Evolutionary conservation across 2,329 filamentous ascomycete genomes (phyloP).

Genomic region (Hypoxylon sp.): DNA sequence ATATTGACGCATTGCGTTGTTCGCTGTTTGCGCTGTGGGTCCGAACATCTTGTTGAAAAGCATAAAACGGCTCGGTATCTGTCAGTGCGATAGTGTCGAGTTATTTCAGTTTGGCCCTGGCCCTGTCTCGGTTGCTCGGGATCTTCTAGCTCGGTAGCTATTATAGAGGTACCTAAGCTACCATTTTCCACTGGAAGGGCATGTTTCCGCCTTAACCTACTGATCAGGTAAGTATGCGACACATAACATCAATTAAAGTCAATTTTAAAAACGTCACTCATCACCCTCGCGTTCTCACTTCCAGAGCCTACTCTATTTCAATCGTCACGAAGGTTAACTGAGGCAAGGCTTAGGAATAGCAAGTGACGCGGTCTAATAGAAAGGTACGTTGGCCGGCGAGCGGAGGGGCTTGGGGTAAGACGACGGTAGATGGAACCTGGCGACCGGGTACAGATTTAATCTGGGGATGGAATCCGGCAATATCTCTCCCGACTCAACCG

Average conservation of each 20-base stretch:
- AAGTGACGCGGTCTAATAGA: slow-evolving; percentile 5
- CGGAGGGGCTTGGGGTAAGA: not conserved
- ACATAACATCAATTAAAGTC: not conserved
- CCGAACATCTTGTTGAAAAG: slow-evolving; percentile 1
- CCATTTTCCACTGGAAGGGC: slow-evolving; percentile 3
- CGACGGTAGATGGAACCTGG: slow-evolving; percentile 9
- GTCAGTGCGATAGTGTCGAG: slow-evolving; percentile 6
- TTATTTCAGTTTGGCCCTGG: slow-evolving; percentile 12
- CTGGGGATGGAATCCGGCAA: slow-evolving; percentile 26
- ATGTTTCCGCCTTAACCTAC: slow-evolving; percentile 1
- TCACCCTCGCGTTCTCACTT: not conserved
- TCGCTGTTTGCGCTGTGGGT: slow-evolving; percentile 6
- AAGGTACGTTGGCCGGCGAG: not conserved
- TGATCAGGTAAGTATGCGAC: slow-evolving; percentile 1
- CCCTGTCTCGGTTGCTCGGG: slow-evolving; percentile 31
- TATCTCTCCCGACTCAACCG: slow-evolving; percentile 21
- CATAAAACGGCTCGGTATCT: slow-evolving; percentile 24
- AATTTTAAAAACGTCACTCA: not conserved
- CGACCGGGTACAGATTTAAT: slow-evolving; percentile 24
- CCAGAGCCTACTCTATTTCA: not conserved
- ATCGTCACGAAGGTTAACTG: not conserved
- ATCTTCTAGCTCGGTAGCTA: slow-evolving; percentile 31
- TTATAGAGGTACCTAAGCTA: slow-evolving; percentile 14
- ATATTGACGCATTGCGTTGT: not conserved
- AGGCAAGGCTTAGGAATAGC: not conserved